Evolutionary conservation across 2,329 filamentous ascomycete species (phyloP).

Genomic region (Penicillium sp.): DNA sequence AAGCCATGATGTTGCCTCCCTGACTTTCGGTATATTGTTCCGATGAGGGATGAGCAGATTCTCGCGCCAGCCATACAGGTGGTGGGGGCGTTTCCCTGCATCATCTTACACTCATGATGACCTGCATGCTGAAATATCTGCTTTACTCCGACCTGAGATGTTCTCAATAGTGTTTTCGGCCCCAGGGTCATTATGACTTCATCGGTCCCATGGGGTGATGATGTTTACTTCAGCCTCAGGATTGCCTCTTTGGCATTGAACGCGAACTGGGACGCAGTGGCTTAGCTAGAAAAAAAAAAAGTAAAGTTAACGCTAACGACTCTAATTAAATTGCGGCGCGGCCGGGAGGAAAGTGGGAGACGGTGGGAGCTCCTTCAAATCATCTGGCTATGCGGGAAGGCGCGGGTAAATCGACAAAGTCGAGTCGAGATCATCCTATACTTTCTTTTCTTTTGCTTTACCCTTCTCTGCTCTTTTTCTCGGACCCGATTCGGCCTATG

Average conservation of each 20-base stretch:
- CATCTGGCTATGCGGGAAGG: background rate
- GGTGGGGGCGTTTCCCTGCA: slow-evolving; percentile 13
- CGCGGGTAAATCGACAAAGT: no score
- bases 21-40: background rate
- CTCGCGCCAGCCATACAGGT: no score
- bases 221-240: background rate
- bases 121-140: background rate
- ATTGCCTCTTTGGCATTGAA: background rate
- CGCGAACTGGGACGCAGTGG: background rate
- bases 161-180: background rate
- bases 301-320: slow-evolving; percentile 3
- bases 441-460: no score
- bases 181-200: background rate
- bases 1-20: background rate
- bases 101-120: slow-evolving; percentile 24
- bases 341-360: background rate
- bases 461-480: no score
- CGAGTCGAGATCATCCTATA: background rate
- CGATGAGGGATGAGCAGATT: background rate
- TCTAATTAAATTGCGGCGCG: background rate
- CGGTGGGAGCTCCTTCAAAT: background rate
- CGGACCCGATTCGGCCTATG: no score
- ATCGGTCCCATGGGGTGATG: background rate
- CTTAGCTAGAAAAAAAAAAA: background rate
- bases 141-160: background rate